phyloP scores from a whole-genome alignment of 129 eudicot genomes.

The Centrapalus pauciflorus region DNA sequence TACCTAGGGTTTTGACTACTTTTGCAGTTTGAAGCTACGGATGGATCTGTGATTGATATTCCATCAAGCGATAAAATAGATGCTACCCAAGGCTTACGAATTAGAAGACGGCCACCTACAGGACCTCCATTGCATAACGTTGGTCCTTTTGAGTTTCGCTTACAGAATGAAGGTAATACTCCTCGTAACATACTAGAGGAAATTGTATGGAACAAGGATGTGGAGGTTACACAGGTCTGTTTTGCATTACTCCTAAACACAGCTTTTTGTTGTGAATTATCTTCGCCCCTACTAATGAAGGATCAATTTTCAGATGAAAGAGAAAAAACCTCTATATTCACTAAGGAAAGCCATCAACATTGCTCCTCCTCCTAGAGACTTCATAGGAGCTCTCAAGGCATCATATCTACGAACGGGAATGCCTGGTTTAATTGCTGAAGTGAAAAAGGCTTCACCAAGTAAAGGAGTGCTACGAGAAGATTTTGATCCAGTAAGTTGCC shows the following conservation, averaged over 20 bases:
- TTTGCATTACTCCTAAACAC: constrained; percentile 3
- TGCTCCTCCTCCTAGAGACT: constrained; percentile 74
- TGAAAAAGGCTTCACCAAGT: constrained; percentile 96
- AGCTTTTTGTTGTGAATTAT: neutral
- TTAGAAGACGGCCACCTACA: constrained; percentile 74
- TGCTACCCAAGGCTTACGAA: constrained; percentile 50
- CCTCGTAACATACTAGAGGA: constrained; percentile 94
- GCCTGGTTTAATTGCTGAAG: constrained; percentile 96
- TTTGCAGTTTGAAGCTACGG: constrained; percentile 45
- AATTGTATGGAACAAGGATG: constrained; percentile 82
- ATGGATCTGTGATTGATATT: constrained; percentile 32
- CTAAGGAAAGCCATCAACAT: constrained; percentile 41
- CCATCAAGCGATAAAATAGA: constrained; percentile 20
- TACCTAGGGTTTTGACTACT: neutral
- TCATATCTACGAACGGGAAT: constrained; percentile 61
- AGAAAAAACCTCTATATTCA: constrained; percentile 42
- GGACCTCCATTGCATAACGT: constrained; percentile 81
- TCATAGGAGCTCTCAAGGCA: constrained; percentile 67
- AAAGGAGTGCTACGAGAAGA: constrained; percentile 90
- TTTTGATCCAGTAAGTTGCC: constrained; percentile 81
- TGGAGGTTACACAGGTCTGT: constrained; percentile 70
- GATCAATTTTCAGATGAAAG: constrained; percentile 51
- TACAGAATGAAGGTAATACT: constrained; percentile 73
- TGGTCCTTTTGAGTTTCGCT: constrained; percentile 83
- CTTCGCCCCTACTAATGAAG: neutral